phyloP scores from a whole-genome alignment of 164 flowering plant genomes.

The Annona cherimola region DNA sequence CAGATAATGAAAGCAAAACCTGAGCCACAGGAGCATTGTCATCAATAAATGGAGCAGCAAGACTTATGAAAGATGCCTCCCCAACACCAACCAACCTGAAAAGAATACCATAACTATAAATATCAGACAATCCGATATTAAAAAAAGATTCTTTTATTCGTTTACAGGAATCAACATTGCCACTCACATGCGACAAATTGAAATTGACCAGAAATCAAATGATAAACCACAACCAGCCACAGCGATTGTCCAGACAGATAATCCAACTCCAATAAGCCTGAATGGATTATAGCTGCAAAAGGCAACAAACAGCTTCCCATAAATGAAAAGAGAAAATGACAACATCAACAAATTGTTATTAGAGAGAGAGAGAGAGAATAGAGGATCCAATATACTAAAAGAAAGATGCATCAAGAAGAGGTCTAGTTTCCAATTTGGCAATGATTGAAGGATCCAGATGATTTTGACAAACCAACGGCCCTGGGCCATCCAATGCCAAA shows the following conservation, averaged over 20 bases:
- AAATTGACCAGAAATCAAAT: slow-evolving; percentile 77
- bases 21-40: slow-evolving; percentile 86
- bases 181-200: slow-evolving; percentile 85
- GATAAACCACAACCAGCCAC: slow-evolving; percentile 77
- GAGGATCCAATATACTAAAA: background rate
- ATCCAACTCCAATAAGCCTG: slow-evolving; percentile 96
- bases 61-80: slow-evolving; percentile 96
- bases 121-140: background rate
- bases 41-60: slow-evolving; percentile 97
- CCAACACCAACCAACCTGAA: slow-evolving; percentile 90
- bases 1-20: slow-evolving; percentile 30
- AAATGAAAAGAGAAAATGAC: background rate
- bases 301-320: background rate
- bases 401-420: background rate
- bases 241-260: slow-evolving; percentile 93
- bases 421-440: background rate
- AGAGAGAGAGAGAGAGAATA: background rate
- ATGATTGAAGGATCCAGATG: too few species aligned
- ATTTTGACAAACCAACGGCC: too few species aligned
- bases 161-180: background rate
- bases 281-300: slow-evolving; percentile 86
- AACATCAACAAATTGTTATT: too few species aligned
- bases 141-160: background rate
- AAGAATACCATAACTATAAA: background rate
- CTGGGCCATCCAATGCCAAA: too few species aligned